Percentiles rank a stretch among this genome's conserved stretches.
phyloP scores from a whole-genome alignment of 2,329 filamentous ascomycete genomes.

The Venturia oleaginea region DNA sequence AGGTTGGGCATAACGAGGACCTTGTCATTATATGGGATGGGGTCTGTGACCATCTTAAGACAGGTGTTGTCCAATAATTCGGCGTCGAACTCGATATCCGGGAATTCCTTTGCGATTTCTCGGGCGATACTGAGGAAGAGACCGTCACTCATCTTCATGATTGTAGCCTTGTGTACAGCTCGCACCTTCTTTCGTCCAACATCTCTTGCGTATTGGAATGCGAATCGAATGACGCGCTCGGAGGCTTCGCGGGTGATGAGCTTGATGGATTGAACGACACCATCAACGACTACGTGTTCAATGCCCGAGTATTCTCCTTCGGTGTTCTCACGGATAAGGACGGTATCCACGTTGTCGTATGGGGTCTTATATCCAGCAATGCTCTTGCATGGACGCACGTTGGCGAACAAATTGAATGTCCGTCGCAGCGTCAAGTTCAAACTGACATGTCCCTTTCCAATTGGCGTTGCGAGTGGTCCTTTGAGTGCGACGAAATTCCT shows the following conservation, averaged over 20 bases:
- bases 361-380: conserved; percentile 97
- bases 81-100: conserved; percentile 89
- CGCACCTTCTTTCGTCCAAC: conserved; percentile 95
- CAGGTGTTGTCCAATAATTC: conserved; percentile 99
- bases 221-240: conserved; percentile 92
- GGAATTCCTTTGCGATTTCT: conserved; percentile 89
- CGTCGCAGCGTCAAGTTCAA: conserved; percentile 97
- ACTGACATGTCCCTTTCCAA: conserved; percentile 98
- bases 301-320: conserved; percentile 99
- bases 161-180: conserved; percentile 98
- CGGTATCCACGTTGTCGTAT: conserved; percentile 93
- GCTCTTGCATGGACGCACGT: conserved; percentile 94
- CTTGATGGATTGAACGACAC: conserved; percentile 98
- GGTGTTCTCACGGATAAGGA: conserved; percentile 98
- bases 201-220: conserved; percentile 93
- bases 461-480: conserved; percentile 91
- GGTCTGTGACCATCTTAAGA: conserved; percentile 97
- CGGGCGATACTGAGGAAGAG: conserved; percentile 86
- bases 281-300: conserved; percentile 95
- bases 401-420: conserved; percentile 99
- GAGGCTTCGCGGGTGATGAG: conserved; percentile 92
- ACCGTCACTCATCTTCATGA: conserved; percentile 99
- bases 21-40: conserved; percentile 96
- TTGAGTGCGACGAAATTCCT: conserved; percentile 97
- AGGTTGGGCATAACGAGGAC: conserved; percentile 96